These are phyloP conservation scores for Boletellus ananiceps DNA, from an alignment of 768 basidiomycete genomes.

Conservation along the genomic window DNA sequence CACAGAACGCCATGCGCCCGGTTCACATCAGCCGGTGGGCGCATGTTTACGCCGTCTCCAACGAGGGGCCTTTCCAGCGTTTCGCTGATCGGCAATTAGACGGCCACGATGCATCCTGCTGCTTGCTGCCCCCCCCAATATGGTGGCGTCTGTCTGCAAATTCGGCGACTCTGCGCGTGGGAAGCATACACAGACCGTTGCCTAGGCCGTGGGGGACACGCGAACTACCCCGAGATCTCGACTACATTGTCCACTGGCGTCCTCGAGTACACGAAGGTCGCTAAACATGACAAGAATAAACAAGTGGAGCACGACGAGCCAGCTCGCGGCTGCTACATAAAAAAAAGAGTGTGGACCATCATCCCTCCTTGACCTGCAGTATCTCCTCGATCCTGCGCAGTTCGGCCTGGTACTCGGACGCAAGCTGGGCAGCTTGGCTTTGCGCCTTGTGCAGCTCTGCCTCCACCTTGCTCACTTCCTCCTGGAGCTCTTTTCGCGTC, in stretches of 20 bases:
- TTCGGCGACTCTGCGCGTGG: slow-evolving; percentile 18
- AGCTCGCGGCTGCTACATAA: slow-evolving; percentile 23
- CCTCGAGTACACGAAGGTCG: slow-evolving; percentile 1
- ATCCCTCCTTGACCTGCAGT: slow-evolving; percentile 29
- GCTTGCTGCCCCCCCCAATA: slow-evolving; percentile 7
- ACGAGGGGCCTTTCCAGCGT: slow-evolving; percentile 16
- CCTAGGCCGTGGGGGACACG: slow-evolving; percentile 4
- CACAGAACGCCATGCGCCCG: slow-evolving; percentile 4
- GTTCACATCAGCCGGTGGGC: slow-evolving; percentile 12
- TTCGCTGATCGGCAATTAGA: slow-evolving; percentile 25
- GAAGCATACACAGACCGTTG: not conserved
- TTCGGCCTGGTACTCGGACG: slow-evolving; percentile 32
- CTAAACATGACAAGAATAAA: slow-evolving; percentile 14
- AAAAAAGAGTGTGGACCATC: slow-evolving; percentile 11
- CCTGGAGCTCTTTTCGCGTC: slow-evolving; percentile 41
- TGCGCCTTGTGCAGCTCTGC: slow-evolving; percentile 27
- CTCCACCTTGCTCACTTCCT: slow-evolving; percentile 34
- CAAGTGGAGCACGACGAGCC: slow-evolving; percentile 16
- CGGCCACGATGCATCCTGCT: slow-evolving; percentile 26
- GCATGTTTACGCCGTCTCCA: slow-evolving; percentile 13
- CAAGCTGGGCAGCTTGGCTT: slow-evolving; percentile 28
- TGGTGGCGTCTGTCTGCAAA: slow-evolving; percentile 1
- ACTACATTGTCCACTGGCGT: too few relatives aligned
- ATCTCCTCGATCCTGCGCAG: slow-evolving; percentile 33
- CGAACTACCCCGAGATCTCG: slow-evolving; percentile 13